Evolutionary conservation across 495 filamentous ascomycete genomes (phyloP).

Genomic region (Penicillium cosmopolitanum): DNA sequence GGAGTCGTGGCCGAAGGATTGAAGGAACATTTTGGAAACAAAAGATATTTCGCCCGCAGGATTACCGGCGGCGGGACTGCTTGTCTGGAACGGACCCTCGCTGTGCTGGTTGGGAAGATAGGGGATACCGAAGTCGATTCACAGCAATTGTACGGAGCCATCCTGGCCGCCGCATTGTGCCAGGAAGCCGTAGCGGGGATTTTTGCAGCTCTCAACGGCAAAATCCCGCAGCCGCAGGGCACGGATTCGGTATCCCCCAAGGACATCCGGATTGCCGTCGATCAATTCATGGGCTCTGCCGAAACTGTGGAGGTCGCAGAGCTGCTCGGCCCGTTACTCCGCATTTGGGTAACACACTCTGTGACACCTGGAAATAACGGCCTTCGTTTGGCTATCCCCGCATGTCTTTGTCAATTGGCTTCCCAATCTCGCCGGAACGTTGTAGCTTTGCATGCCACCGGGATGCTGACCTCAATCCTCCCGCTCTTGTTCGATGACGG

Average conservation of each 20-base stretch:
- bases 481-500: slow-evolving; percentile 62
- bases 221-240: slow-evolving; percentile 23
- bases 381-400: slow-evolving; percentile 41
- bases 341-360: slow-evolving; percentile 45
- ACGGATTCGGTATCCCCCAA: slow-evolving; percentile 14
- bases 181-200: slow-evolving; percentile 66
- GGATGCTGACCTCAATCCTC: slow-evolving; percentile 72
- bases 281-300: slow-evolving; percentile 40
- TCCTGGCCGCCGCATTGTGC: slow-evolving; percentile 82
- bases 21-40: slow-evolving; percentile 81
- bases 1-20: slow-evolving; percentile 75
- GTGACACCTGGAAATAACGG: slow-evolving; percentile 30
- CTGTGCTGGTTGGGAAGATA: slow-evolving; percentile 60
- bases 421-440: slow-evolving; percentile 72
- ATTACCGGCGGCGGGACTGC: slow-evolving; percentile 77
- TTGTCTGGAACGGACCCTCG: slow-evolving; percentile 70
- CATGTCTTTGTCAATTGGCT: slow-evolving; percentile 49
- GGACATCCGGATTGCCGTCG: slow-evolving; percentile 36
- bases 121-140: slow-evolving; percentile 56
- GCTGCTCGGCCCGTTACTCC: slow-evolving; percentile 45
- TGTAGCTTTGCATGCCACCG: slow-evolving; percentile 75
- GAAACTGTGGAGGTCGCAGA: slow-evolving; percentile 48
- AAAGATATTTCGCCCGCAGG: slow-evolving; percentile 77
- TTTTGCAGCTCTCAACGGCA: slow-evolving; percentile 38
- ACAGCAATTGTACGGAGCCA: slow-evolving; percentile 78